Percentiles rank a stretch among this genome's conserved stretches.
Evolutionary conservation across 2,329 filamentous ascomycete species (phyloP).

Genomic region (Aspergillus pseudonomiae): DNA sequence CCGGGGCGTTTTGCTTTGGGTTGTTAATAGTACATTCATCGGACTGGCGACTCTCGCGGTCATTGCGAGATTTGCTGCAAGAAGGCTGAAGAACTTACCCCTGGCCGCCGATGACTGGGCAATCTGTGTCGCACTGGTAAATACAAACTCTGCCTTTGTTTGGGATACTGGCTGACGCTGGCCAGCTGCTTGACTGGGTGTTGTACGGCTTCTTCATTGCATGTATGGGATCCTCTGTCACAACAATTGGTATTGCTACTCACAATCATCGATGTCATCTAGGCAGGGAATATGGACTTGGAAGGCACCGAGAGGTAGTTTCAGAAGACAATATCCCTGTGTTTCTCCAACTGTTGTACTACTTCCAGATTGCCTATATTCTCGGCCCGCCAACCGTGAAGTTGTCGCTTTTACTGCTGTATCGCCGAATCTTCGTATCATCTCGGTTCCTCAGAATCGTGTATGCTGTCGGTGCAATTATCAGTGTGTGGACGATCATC

Average conservation of each 20-base stretch:
- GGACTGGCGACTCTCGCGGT: conserved; percentile 1
- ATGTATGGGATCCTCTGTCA: not conserved
- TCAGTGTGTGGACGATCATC: not conserved
- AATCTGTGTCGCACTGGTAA: not conserved
- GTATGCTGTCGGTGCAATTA: not conserved
- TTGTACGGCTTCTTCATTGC: conserved; percentile 2
- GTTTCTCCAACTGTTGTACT: not conserved
- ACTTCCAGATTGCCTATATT: conserved; percentile 3
- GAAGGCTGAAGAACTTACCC: not conserved
- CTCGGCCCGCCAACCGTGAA: conserved; percentile 2
- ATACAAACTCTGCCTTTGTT: not conserved
- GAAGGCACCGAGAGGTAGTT: not conserved
- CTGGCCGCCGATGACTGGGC: conserved; percentile 5
- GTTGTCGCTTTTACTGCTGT: not conserved
- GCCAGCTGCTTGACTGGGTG: not conserved
- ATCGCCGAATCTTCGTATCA: not conserved
- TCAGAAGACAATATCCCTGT: not conserved
- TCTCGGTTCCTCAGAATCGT: not conserved
- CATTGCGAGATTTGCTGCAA: conserved; percentile 5
- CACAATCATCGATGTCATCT: not conserved
- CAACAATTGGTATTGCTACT: not conserved
- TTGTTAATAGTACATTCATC: conserved; percentile 4
- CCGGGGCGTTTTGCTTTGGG: not conserved
- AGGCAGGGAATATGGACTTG: conserved; percentile 2
- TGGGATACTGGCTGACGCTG: not conserved